Conservation (phyloP, 345 rosid species). For the Linum usitatissimum region DNA sequence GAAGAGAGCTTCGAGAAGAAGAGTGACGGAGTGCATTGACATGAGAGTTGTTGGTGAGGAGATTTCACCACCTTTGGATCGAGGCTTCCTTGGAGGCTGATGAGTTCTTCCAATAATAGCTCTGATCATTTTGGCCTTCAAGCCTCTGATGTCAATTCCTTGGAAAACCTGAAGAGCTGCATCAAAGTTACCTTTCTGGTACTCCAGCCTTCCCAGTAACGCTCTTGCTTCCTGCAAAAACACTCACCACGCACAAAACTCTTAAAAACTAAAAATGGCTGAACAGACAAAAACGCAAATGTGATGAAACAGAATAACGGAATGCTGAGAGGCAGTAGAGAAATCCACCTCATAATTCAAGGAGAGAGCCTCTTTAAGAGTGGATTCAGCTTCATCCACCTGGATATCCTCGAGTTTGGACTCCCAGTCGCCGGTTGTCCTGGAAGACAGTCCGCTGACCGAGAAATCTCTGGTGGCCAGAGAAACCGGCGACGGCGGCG, state of each 20-base stretch:
- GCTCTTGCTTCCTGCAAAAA: conserved; percentile 86
- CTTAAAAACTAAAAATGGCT: neutral
- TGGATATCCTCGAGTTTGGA: conserved; percentile 64
- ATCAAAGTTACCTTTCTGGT: conserved; percentile 80
- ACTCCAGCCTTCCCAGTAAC: conserved; percentile 84
- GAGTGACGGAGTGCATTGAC: conserved; percentile 89
- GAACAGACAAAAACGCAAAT: neutral
- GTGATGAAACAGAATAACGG: neutral
- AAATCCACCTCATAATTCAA: conserved; percentile 78
- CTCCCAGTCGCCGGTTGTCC: conserved; percentile 68
- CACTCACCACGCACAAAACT: neutral
- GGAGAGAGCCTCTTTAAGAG: conserved; percentile 91
- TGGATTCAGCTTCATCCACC: conserved; percentile 91
- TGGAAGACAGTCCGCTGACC: conserved; percentile 69
- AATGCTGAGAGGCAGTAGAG: neutral
- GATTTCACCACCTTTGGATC: conserved; percentile 42
- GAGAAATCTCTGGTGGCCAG: conserved; percentile 94
- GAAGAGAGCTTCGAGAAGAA: conserved; percentile 80
- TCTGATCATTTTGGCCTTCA: conserved; percentile 53
- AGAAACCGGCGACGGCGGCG: conserved; percentile 81
- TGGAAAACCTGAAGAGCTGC: conserved; percentile 95
- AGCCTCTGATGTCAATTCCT: conserved; percentile 64
- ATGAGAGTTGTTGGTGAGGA: conserved; percentile 33
- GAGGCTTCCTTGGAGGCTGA: conserved; percentile 31
- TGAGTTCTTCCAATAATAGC: conserved; percentile 58